Evolutionary conservation across 1,284 basidiomycete species (phyloP).

Genomic region (Golubevia pallescens): DNA sequence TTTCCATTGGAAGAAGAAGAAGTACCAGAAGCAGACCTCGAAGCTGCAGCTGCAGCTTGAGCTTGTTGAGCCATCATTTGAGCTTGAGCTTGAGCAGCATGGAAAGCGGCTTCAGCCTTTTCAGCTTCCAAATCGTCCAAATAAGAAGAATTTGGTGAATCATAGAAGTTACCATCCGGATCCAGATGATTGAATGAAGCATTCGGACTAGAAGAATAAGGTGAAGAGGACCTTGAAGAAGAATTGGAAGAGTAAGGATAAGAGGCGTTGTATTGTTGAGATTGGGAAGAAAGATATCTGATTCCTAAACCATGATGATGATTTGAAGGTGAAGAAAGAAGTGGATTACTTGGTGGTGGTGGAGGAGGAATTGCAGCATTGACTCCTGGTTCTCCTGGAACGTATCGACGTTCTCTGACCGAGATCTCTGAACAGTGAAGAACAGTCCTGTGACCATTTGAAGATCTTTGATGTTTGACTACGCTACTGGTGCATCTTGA

Average conservation of each 20-base stretch:
- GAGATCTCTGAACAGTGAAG: constrained; percentile 80
- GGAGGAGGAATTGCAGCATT: constrained; percentile 62
- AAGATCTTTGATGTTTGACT: constrained; percentile 67
- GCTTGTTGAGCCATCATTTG: too few species aligned
- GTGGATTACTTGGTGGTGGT: constrained; percentile 10
- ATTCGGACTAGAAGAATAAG: not conserved
- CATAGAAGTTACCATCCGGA: too few species aligned
- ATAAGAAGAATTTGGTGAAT: too few species aligned
- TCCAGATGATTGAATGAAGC: not conserved
- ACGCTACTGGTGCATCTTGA: constrained; percentile 62
- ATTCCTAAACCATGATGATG: not conserved
- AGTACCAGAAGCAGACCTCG: too few species aligned
- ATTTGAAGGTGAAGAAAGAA: constrained; percentile 14
- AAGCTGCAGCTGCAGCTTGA: constrained; percentile 25
- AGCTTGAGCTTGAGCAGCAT: not conserved
- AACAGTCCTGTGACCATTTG: constrained; percentile 84
- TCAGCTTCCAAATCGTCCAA: constrained; percentile 26
- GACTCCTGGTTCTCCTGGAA: constrained; percentile 75
- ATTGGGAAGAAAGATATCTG: not conserved
- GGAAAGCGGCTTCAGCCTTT: constrained; percentile 20
- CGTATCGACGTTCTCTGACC: constrained; percentile 75
- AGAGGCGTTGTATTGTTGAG: not conserved
- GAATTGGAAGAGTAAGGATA: not conserved
- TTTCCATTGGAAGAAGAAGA: too few species aligned
- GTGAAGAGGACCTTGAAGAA: not conserved